Evolutionary conservation across 768 basidiomycete species (phyloP).

Genomic region (Lactarius hengduanensis): DNA sequence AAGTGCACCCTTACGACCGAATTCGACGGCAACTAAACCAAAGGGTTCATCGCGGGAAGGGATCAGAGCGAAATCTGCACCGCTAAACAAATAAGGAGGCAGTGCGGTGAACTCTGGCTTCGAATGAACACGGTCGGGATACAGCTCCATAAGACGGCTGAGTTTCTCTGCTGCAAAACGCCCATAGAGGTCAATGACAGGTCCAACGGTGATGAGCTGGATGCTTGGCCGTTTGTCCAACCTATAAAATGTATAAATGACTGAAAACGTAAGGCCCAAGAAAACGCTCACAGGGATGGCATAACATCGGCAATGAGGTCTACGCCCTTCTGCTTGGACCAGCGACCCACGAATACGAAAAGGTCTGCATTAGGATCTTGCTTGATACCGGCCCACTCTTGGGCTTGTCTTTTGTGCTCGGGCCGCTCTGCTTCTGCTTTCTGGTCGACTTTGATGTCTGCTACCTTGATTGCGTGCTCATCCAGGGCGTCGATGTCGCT

Average conservation of each 20-base stretch:
- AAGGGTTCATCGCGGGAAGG: slow-evolving; percentile 97
- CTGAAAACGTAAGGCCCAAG: slow-evolving; percentile 20
- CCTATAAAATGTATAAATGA: slow-evolving; percentile 39
- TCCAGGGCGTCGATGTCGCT: slow-evolving; percentile 93
- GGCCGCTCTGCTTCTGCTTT: slow-evolving; percentile 87
- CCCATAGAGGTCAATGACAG: slow-evolving; percentile 93
- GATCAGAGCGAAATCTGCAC: slow-evolving; percentile 93
- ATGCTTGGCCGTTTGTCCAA: slow-evolving; percentile 83
- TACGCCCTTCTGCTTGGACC: slow-evolving; percentile 99
- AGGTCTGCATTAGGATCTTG: slow-evolving; percentile 88
- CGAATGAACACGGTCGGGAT: slow-evolving; percentile 91
- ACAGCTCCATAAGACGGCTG: slow-evolving; percentile 89
- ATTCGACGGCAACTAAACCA: slow-evolving; percentile 93
- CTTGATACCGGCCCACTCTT: slow-evolving; percentile 93
- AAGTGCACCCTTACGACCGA: slow-evolving; percentile 93
- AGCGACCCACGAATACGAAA: slow-evolving; percentile 95
- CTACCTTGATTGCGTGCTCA: slow-evolving; percentile 66
- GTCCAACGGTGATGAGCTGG: slow-evolving; percentile 86
- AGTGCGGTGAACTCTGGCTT: slow-evolving; percentile 95
- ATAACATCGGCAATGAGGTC: slow-evolving; percentile 95
- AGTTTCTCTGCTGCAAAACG: slow-evolving; percentile 95
- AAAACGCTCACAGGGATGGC: slow-evolving; percentile 68
- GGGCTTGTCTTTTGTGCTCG: slow-evolving; percentile 86
- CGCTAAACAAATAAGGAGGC: slow-evolving; percentile 90
- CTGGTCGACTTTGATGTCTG: slow-evolving; percentile 74